Evolutionary conservation across 176 grass and related monocot species (phyloP), one percentile per base, ranked within the genome.

Genomic region (Ensete ventricosum): DNA sequence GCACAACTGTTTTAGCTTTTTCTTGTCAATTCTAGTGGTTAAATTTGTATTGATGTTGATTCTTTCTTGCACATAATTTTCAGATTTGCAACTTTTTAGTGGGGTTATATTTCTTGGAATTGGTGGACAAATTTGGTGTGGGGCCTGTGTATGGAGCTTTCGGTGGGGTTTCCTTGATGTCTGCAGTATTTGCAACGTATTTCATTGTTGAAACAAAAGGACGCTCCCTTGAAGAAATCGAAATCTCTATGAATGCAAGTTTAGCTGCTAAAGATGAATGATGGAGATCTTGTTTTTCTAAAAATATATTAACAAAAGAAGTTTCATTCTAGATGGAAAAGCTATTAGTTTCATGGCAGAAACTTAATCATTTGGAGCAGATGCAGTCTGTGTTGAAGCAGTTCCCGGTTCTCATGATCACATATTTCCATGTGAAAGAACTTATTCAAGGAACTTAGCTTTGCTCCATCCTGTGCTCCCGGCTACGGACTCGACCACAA

Each of bases 191-290:
- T 12, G 88, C 90, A 16, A 84, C 84, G 55, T 89, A 89, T 76
- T 99, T 94, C 75, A 88, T 99, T 72, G 84, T 94, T 21, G 95
- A 99, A 84, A 99, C 95, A n/a, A 87, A 89, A 87, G 95, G 95
- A 14, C 86, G 86, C 81, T 99, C 90, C 0, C 90, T 94, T 52
- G 95, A 99, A 82, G 88, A 99, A 85, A 99, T 99, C 62, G 95
- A 99, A 82, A 71, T 94, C 84, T 91, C 90, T 13, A 64, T 94
- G 58, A 89, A 53, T 77, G 60, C 77, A 27, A 29, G 22, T 76
- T 73, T 53, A 19, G 22, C 82, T 1, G 75, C 67, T 1, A 76
- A 92, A 52, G 62, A 26, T 58, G 66, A 92, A 49, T 89, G 72
- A 74, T 55, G 9, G 20, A 74, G 50, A 21, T 71, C 48, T 65